These are phyloP conservation scores for Corchorus capsularis DNA, from an alignment of 345 rosid genomes.

Conservation along the genomic window DNA sequence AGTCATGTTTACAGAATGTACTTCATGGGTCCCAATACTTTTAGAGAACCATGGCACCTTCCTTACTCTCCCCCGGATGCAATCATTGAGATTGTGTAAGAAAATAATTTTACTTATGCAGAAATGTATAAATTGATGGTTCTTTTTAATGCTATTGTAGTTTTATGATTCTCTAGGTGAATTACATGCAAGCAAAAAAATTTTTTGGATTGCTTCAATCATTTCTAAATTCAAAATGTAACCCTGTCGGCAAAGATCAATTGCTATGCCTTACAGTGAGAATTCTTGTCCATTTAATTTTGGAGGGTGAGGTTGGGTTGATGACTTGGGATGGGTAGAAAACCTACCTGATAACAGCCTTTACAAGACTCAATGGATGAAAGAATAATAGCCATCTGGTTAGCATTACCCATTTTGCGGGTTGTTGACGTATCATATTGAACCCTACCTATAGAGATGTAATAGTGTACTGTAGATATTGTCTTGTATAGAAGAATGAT, in stretches of 20 bases:
- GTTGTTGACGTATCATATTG: background rate
- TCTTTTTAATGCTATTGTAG: constrained; percentile 23
- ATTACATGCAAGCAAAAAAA: background rate
- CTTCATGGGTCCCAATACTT: constrained; percentile 95
- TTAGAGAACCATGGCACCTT: constrained; percentile 98
- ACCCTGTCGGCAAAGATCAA: too few species aligned
- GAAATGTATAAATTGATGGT: constrained; percentile 5
- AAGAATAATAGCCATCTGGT: constrained; percentile 8
- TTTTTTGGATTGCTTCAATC: constrained; percentile 3
- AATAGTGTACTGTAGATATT: background rate
- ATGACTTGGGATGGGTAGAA: background rate
- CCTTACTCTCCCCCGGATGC: constrained; percentile 92
- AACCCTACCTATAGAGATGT: background rate
- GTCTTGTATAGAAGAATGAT: background rate
- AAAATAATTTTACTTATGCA: constrained; percentile 15
- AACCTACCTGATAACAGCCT: background rate
- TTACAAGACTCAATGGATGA: background rate
- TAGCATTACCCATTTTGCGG: constrained; percentile 2
- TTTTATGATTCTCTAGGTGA: constrained; percentile 25
- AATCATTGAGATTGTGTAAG: constrained; percentile 95
- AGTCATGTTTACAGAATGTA: constrained; percentile 94
- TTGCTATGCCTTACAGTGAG: too few species aligned
- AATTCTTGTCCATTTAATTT: background rate
- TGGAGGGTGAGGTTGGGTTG: background rate
- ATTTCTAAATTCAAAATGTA: background rate